Conservation (phyloP, 2,329 filamentous ascomycete genomes). For the Fusarium globosum region DNA sequence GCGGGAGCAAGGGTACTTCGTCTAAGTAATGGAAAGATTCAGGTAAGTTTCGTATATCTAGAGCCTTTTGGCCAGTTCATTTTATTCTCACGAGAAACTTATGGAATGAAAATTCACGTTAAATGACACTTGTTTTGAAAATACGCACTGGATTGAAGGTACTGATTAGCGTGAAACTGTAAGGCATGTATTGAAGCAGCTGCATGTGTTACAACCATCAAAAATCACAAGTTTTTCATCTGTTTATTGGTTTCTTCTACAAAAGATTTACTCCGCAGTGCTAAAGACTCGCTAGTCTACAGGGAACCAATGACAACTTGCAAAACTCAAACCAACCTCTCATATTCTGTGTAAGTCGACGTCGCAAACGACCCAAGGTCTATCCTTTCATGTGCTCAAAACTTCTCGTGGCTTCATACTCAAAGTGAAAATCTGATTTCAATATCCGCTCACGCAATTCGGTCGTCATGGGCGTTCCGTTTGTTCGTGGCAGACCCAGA, state of each 20-base stretch:
- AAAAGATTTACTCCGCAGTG: not conserved
- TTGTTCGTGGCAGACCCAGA: not conserved
- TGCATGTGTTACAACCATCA: not conserved
- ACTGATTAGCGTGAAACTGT: not conserved
- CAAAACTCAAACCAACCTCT: not conserved
- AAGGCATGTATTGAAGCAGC: too few species aligned
- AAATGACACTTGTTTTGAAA: not conserved
- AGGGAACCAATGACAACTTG: not conserved
- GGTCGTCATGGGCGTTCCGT: not conserved
- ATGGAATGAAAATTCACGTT: too few species aligned
- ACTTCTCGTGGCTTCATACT: not conserved
- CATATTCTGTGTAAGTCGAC: not conserved
- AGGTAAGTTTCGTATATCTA: not conserved
- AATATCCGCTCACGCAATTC: not conserved
- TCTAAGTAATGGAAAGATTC: not conserved
- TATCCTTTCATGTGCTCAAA: not conserved
- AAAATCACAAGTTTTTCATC: not conserved
- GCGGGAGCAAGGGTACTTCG: not conserved
- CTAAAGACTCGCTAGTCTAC: not conserved
- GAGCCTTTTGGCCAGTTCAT: not conserved
- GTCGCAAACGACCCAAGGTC: not conserved
- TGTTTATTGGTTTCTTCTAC: not conserved
- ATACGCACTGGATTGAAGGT: not conserved
- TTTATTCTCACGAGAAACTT: not conserved
- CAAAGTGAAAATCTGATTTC: not conserved